A percentile compares a stretch with the other conserved stretches of the same genome.
Conservation (phyloP, 108 stramenopile genomes). For the Cyclotella sp. region DNA sequence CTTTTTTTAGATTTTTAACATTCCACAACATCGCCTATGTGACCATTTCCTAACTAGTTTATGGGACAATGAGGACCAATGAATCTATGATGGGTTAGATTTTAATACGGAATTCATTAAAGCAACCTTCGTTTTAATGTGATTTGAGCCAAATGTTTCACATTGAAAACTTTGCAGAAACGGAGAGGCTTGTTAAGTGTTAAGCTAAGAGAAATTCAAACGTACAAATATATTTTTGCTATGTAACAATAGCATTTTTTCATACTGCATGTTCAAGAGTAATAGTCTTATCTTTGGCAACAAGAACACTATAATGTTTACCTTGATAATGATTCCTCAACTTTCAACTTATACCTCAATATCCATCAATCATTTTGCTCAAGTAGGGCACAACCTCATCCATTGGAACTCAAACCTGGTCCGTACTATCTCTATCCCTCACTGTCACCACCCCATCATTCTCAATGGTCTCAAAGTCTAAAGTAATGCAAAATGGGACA, state of each 20-base stretch:
- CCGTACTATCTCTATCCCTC: constrained; percentile 93
- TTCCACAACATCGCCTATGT: background rate
- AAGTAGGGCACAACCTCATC: constrained; percentile 89
- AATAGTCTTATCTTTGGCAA: no score
- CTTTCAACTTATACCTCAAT: constrained; percentile 23
- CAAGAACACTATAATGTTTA: background rate
- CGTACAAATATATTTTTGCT: no score
- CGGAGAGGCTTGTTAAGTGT: no score
- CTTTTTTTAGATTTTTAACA: background rate
- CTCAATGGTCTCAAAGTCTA: constrained; percentile 97
- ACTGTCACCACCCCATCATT: constrained; percentile 92
- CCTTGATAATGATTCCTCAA: background rate
- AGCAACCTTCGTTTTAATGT: no score
- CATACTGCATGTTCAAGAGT: no score
- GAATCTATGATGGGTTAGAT: no score
- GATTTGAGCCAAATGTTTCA: no score
- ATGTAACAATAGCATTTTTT: no score
- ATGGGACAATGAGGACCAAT: background rate
- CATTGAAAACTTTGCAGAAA: no score
- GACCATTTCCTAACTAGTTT: background rate
- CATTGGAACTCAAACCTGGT: constrained; percentile 90
- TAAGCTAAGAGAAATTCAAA: no score
- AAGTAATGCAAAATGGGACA: constrained; percentile 96
- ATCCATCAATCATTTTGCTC: constrained; percentile 86
- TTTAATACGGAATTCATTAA: no score